Percentiles rank a stretch among this genome's conserved stretches.
These are phyloP conservation scores for Erythrophleum ivorense DNA, from an alignment of 331 rosid species.

Conservation along the genomic window DNA sequence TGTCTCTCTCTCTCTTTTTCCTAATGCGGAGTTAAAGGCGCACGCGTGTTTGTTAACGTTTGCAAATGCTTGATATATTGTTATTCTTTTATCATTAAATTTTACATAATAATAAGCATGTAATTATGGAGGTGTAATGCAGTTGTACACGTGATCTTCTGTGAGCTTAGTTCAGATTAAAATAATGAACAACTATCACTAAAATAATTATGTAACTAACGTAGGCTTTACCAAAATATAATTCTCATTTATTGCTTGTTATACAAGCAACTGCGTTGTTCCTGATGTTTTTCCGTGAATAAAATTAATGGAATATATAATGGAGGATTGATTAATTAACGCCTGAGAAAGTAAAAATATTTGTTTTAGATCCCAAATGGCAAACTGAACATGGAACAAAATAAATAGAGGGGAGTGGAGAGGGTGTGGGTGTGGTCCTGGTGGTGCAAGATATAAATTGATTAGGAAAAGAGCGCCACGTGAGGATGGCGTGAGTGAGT, in stretches of 20 bases:
- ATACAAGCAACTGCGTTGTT: no score
- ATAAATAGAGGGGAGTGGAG: not conserved
- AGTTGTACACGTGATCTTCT: not conserved
- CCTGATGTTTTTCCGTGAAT: no score
- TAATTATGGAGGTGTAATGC: not conserved
- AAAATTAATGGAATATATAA: no score
- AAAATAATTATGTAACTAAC: no score
- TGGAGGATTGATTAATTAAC: no score
- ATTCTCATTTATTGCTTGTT: no score
- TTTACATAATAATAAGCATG: not conserved
- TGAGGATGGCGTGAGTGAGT: constrained; percentile 54
- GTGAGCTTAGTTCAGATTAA: not conserved
- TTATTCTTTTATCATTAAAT: not conserved
- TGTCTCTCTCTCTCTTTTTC: no score
- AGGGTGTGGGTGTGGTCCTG: not conserved
- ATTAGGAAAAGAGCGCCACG: constrained; percentile 43
- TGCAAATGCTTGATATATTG: not conserved
- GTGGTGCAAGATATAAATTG: not conserved
- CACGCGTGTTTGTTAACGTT: not conserved
- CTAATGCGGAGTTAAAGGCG: not conserved
- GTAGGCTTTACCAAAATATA: no score
- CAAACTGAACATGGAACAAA: no score
- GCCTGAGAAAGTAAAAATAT: no score
- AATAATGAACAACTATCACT: no score
- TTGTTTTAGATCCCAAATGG: no score